These are phyloP conservation scores for Pseudozyma thailandica DNA, from an alignment of 1,284 basidiomycete genomes.

Conservation along the genomic window DNA sequence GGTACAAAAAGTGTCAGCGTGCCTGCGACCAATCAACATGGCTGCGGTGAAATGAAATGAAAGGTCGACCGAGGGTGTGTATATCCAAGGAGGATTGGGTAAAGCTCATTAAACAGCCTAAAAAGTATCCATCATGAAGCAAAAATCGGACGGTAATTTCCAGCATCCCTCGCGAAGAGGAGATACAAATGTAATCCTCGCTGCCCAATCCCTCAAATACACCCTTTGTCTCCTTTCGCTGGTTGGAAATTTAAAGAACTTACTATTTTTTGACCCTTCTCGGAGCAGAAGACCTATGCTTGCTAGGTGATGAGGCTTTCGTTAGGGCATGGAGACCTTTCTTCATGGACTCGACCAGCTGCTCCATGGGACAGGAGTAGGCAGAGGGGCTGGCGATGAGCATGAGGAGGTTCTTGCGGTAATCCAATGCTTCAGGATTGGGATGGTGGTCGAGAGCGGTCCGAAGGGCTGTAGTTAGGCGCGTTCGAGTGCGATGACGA, in stretches of 20 bases:
- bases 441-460: constrained; percentile 6
- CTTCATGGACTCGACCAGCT: constrained; percentile 18
- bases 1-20: no score
- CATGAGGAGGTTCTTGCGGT: constrained; percentile 16
- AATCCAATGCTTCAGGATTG: constrained; percentile 3
- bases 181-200: constrained; percentile 44
- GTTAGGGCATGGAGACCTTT: constrained; percentile 3
- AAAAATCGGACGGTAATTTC: constrained; percentile 66
- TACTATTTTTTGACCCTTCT: constrained; percentile 11
- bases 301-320: neutral
- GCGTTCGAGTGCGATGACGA: constrained; percentile 44
- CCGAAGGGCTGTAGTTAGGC: constrained; percentile 46
- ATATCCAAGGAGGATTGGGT: neutral
- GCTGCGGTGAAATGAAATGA: no score
- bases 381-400: constrained; percentile 21
- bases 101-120: constrained; percentile 62
- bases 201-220: neutral
- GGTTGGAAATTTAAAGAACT: constrained; percentile 1
- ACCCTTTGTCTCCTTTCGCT: neutral
- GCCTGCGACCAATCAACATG: neutral
- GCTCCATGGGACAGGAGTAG: constrained; percentile 13
- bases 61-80: neutral
- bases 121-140: constrained; percentile 54
- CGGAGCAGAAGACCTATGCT: no score
- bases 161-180: constrained; percentile 44